Conservation (phyloP, 2,329 filamentous ascomycete genomes). For the Ilyonectria robusta region DNA sequence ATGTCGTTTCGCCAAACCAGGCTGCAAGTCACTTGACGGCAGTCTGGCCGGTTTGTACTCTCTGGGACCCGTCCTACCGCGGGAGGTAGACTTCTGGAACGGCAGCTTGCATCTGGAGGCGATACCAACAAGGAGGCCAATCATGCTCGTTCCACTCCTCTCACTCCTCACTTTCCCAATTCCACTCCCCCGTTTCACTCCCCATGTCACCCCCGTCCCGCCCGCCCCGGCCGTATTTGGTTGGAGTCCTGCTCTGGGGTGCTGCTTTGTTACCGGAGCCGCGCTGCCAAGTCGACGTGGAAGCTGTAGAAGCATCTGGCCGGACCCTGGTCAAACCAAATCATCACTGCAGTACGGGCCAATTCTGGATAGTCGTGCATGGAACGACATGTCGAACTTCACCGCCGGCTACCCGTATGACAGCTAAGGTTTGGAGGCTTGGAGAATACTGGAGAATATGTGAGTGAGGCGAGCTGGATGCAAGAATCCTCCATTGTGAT, state of each 20-base stretch:
- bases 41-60: slow-evolving; percentile 45
- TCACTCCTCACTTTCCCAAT: neutral
- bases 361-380: slow-evolving; percentile 36
- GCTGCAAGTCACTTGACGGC: slow-evolving; percentile 43
- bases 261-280: slow-evolving; percentile 31
- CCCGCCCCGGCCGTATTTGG: slow-evolving; percentile 31
- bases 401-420: slow-evolving; percentile 35
- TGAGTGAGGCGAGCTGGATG: slow-evolving; percentile 32
- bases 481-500: slow-evolving; percentile 43
- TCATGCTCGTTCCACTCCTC: slow-evolving; percentile 9
- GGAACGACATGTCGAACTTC: slow-evolving; percentile 43
- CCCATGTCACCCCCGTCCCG: neutral
- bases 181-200: neutral
- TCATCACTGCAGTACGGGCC: slow-evolving; percentile 40
- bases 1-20: slow-evolving; percentile 42
- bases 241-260: slow-evolving; percentile 36
- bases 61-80: slow-evolving; percentile 44
- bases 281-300: slow-evolving; percentile 38
- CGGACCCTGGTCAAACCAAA: slow-evolving; percentile 29
- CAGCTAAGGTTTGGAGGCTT: slow-evolving; percentile 33
- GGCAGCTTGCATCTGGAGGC: slow-evolving; percentile 49
- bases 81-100: slow-evolving; percentile 47
- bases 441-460: slow-evolving; percentile 18
- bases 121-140: slow-evolving; percentile 44
- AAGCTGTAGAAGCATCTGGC: slow-evolving; percentile 33